Evolutionary conservation across 2,329 filamentous ascomycete species (phyloP).

Genomic region (Pezicula rhizophila): DNA sequence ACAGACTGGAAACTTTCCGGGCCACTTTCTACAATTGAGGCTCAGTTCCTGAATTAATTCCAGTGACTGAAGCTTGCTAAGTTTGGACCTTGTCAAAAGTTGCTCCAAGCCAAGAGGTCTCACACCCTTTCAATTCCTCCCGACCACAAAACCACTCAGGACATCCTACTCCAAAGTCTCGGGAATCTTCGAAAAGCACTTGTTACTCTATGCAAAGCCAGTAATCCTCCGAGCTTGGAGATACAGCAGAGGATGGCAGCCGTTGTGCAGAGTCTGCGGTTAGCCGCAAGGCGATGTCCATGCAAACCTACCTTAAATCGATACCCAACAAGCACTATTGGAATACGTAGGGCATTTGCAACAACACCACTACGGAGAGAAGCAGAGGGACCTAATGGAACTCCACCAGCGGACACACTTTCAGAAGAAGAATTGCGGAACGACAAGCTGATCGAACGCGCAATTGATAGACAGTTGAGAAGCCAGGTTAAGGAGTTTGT

Average conservation of each 20-base stretch:
- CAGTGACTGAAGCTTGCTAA: too few species aligned
- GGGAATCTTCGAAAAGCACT: too few species aligned
- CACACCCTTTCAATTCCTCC: too few species aligned
- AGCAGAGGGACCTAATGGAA: not conserved
- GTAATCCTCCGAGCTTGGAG: not conserved
- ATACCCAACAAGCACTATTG: conserved; percentile 15
- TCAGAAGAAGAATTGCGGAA: conserved; percentile 8
- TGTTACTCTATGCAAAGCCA: not conserved
- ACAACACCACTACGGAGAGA: conserved; percentile 13
- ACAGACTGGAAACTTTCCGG: too few species aligned
- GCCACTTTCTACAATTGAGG: too few species aligned
- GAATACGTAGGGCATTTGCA: conserved; percentile 16
- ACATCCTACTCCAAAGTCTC: too few species aligned
- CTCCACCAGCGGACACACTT: not conserved
- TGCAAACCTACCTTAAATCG: conserved; percentile 10
- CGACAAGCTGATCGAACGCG: conserved; percentile 3
- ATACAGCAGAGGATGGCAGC: conserved; percentile 20
- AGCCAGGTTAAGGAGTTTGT: conserved; percentile 4
- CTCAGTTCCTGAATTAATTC: too few species aligned
- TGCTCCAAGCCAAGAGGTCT: too few species aligned
- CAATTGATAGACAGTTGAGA: not conserved
- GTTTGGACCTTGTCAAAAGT: too few species aligned
- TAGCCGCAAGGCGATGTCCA: conserved; percentile 19
- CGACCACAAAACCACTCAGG: too few species aligned
- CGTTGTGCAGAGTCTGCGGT: conserved; percentile 23